These are phyloP conservation scores for Hydnomerulius pinastri DNA, from an alignment of 768 basidiomycete genomes.

Conservation along the genomic window DNA sequence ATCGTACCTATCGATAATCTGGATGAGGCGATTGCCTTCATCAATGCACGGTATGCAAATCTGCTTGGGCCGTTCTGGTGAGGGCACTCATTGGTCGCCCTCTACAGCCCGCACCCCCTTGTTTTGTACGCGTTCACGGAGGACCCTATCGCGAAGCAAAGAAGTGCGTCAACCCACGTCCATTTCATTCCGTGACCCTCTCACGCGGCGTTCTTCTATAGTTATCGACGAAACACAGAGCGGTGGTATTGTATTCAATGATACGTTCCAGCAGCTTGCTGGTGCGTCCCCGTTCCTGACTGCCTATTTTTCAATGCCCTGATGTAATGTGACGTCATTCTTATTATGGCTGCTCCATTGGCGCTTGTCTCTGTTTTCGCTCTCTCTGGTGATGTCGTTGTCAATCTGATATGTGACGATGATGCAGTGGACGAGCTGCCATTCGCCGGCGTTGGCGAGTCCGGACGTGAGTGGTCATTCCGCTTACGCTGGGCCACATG, in stretches of 20 bases:
- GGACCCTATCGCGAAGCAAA: slow-evolving; percentile 39
- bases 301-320: neutral
- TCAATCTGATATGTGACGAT: slow-evolving; percentile 10
- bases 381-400: neutral
- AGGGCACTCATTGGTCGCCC: neutral
- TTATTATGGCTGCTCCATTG: slow-evolving; percentile 8
- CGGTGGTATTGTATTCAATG: slow-evolving; percentile 60
- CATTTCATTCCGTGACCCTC: neutral
- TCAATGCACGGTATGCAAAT: slow-evolving; percentile 49
- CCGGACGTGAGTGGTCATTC: slow-evolving; percentile 52
- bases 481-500: neutral
- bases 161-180: slow-evolving; percentile 29
- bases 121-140: slow-evolving; percentile 67
- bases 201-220: slow-evolving; percentile 22
- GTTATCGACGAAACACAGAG: slow-evolving; percentile 59
- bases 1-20: slow-evolving; percentile 58
- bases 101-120: slow-evolving; percentile 56
- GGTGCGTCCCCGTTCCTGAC: slow-evolving; percentile 34
- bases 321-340: slow-evolving; percentile 12
- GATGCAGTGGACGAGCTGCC: slow-evolving; percentile 42
- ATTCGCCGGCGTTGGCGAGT: slow-evolving; percentile 60
- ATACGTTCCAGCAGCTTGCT: slow-evolving; percentile 55
- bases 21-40: slow-evolving; percentile 55
- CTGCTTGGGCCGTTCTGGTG: neutral
- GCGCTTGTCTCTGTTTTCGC: neutral